Percentiles rank a stretch among this genome's conserved stretches.
Evolutionary conservation across 371 early-diverging fungal species (phyloP).

Genomic region (Mortierella sp.): DNA sequence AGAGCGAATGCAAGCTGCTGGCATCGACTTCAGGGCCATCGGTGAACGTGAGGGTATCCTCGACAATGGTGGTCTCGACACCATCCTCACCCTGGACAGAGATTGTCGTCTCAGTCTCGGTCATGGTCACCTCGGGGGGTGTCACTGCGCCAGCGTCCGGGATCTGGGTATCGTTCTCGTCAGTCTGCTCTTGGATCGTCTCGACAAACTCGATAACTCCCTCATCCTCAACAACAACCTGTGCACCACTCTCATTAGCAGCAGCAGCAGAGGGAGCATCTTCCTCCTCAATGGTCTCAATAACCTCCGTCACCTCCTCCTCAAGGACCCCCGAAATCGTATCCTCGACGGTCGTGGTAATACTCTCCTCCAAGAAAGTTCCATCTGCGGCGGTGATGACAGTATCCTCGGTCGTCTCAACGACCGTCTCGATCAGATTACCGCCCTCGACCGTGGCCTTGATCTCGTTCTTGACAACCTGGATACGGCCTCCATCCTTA

Average conservation of each 20-base stretch:
- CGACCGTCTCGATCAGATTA: constrained; percentile 27
- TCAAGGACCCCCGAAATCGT: constrained; percentile 20
- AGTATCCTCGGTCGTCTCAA: constrained; percentile 31
- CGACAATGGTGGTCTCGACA: constrained; percentile 18
- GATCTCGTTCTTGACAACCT: constrained; percentile 23
- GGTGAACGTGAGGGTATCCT: constrained; percentile 29
- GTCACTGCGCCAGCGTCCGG: not conserved
- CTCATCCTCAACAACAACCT: constrained; percentile 6
- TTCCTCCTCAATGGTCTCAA: constrained; percentile 24
- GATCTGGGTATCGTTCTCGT: not conserved
- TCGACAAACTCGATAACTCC: constrained; percentile 10
- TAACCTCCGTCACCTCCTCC: constrained; percentile 25
- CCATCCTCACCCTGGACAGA: constrained; percentile 23
- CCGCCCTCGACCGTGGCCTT: constrained; percentile 17
- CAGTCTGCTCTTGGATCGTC: not conserved
- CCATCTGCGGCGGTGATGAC: constrained; percentile 28
- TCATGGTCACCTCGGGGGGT: constrained; percentile 8
- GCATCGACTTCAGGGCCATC: constrained; percentile 32
- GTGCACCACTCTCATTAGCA: not conserved
- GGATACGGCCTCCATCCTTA: constrained; percentile 10
- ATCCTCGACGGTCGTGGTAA: constrained; percentile 25
- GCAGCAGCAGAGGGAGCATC: not conserved
- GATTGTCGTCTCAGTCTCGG: constrained; percentile 13
- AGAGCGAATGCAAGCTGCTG: constrained; percentile 23
- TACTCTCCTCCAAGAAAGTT: constrained; percentile 28